phyloP scores from a whole-genome alignment of 768 basidiomycete genomes.

The Boletus coccyginus region DNA sequence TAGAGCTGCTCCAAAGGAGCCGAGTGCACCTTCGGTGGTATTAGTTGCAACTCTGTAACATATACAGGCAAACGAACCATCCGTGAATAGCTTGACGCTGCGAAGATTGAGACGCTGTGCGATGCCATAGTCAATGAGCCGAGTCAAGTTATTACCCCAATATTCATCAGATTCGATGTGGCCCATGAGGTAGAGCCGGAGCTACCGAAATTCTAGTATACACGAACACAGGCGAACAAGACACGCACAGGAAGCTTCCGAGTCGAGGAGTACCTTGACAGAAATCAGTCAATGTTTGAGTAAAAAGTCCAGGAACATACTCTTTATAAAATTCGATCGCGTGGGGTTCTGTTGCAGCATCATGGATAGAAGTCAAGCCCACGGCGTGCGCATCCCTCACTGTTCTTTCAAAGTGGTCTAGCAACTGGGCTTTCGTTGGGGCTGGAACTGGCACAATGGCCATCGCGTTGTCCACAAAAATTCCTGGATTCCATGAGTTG shows the following conservation, averaged over 20 bases:
- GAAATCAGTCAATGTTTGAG: background rate
- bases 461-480: slow-evolving; percentile 91
- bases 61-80: slow-evolving; percentile 45
- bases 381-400: slow-evolving; percentile 67
- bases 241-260: slow-evolving; percentile 63
- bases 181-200: slow-evolving; percentile 64
- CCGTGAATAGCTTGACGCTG: slow-evolving; percentile 72
- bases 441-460: slow-evolving; percentile 63
- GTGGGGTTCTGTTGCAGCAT: slow-evolving; percentile 56
- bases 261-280: slow-evolving; percentile 61
- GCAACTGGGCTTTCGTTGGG: slow-evolving; percentile 54
- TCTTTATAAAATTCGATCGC: slow-evolving; percentile 62
- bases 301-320: slow-evolving; percentile 36
- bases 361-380: slow-evolving; percentile 86
- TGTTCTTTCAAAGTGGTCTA: slow-evolving; percentile 62
- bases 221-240: background rate
- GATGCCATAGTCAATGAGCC: slow-evolving; percentile 56
- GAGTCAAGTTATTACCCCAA: slow-evolving; percentile 64
- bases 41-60: background rate
- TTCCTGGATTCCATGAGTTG: slow-evolving; percentile 36
- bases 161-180: slow-evolving; percentile 50
- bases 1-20: slow-evolving; percentile 90
- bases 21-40: slow-evolving; percentile 65
- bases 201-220: slow-evolving; percentile 31
- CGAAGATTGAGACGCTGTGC: slow-evolving; percentile 54